Evolutionary conservation across 805 yeast genomes (phyloP), one percentile per base, ranked within the genome.

Genomic region (Danielia reshetovae): DNA sequence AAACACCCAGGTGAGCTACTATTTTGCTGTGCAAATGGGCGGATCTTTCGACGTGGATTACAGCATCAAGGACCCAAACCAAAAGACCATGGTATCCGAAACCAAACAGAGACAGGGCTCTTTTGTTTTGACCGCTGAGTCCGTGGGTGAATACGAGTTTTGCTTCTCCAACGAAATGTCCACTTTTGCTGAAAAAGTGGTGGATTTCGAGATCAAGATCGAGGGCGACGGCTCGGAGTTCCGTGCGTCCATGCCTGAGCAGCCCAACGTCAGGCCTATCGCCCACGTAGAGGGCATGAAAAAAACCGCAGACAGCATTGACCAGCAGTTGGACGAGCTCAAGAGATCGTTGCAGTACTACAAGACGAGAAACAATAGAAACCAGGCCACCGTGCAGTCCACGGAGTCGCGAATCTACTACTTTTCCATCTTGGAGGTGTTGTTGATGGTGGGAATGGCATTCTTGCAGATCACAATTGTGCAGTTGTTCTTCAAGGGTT

Each of bases 291-390:
- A 72, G 38, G 63, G 69, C 48, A 70, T 79, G 59, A 73, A 73
- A 50, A 61, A 50, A 19, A 70, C 81, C 3, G 77, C 81, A 16
- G 72, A 70, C 37, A 63, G 62, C 36, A 79, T 84, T 40, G 87
- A 81, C 48, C 48, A 54, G 5, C 81, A 81, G 49, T 67, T 83
- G 52, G 74, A 72, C 46, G 66, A 68, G 9, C 63, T 84, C 42
- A 65, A 72, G 48, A 72, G 72, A 46, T 67, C 79, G 24, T 65
- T 90, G 55, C 85, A 81, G 49, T 84, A 89, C 62, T 88, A 89
- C 70, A 84, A 80, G 62, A 80, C 94, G 9, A 81, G 98, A 68
- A 90, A 85, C 62, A 79, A 79, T 65, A 77, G 97, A 65, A 90
- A 90, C 65, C 93, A 86, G 75, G 77, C 82, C 32, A 86, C 96